These are phyloP conservation scores for Nicotiana tabacum DNA, from an alignment of 257 asterid genomes.

Conservation along the genomic window DNA sequence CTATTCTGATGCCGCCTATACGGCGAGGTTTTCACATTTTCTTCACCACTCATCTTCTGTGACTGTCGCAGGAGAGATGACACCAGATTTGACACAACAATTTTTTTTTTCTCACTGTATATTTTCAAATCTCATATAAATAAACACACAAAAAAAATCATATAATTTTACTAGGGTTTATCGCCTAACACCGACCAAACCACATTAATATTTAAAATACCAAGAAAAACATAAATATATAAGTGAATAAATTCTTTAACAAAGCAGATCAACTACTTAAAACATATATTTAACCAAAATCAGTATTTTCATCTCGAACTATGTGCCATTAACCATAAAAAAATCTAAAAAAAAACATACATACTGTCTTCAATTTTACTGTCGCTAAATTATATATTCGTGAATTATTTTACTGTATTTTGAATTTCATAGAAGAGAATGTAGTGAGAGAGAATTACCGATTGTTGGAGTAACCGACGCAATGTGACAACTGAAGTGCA, in stretches of 20 bases:
- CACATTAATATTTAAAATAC: too few relatives aligned
- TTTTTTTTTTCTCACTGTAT: conserved; percentile 2
- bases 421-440: not conserved
- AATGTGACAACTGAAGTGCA: not conserved
- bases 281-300: too few relatives aligned
- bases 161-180: not conserved
- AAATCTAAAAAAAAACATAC: too few relatives aligned
- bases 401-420: too few relatives aligned
- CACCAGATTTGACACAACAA: conserved; percentile 21
- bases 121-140: not conserved
- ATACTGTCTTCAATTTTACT: too few relatives aligned
- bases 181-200: not conserved
- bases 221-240: too few relatives aligned
- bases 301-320: too few relatives aligned
- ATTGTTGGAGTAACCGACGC: not conserved
- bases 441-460: not conserved
- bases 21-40: conserved; percentile 38
- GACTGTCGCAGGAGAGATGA: conserved; percentile 77
- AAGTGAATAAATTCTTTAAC: too few relatives aligned
- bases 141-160: not conserved
- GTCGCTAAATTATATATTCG: too few relatives aligned
- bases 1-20: conserved; percentile 45
- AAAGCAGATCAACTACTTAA: too few relatives aligned
- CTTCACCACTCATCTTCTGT: not conserved
- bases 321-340: too few relatives aligned